Evolutionary conservation across 75 land plant genomes (phyloP).

Genomic region (Selaginella moellendorffii): DNA sequence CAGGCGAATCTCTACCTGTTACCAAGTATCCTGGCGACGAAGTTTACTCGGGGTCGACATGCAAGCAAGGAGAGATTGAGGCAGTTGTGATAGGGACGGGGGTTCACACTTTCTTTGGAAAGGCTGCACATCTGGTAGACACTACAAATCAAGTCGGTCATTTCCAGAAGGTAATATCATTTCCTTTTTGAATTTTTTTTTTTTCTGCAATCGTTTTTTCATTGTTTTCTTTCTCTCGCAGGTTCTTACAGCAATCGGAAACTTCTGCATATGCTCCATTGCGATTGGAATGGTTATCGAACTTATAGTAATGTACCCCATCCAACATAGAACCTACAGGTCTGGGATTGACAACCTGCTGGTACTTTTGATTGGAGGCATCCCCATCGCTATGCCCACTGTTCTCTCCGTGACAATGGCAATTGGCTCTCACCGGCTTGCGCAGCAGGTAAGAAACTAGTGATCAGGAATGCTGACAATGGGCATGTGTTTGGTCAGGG

Average conservation of each 20-base stretch:
- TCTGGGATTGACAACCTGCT: conserved; percentile 81
- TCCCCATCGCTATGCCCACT: conserved; percentile 95
- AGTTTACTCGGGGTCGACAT: conserved; percentile 76
- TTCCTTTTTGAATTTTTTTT: too few relatives aligned
- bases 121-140: conserved; percentile 92
- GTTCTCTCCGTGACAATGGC: conserved; percentile 94
- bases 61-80: conserved; percentile 88
- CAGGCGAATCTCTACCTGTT: conserved; percentile 61
- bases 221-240: too few relatives aligned
- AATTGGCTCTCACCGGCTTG: conserved; percentile 73
- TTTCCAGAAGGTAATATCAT: conserved; percentile 69
- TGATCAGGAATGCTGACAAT: background rate
- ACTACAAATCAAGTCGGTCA: conserved; percentile 81
- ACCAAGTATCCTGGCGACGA: conserved; percentile 59
- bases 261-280: conserved; percentile 86
- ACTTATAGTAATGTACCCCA: conserved; percentile 73
- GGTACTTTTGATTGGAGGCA: conserved; percentile 88
- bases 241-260: conserved; percentile 90
- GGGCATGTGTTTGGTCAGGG: conserved; percentile 35
- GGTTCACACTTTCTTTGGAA: conserved; percentile 85
- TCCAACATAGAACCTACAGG: conserved; percentile 63
- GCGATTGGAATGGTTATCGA: conserved; percentile 75
- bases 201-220: too few relatives aligned
- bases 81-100: conserved; percentile 78
- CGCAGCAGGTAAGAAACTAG: conserved; percentile 52